Evolutionary conservation across 345 rosid species (phyloP).

Genomic region (Aquilaria sinensis): DNA sequence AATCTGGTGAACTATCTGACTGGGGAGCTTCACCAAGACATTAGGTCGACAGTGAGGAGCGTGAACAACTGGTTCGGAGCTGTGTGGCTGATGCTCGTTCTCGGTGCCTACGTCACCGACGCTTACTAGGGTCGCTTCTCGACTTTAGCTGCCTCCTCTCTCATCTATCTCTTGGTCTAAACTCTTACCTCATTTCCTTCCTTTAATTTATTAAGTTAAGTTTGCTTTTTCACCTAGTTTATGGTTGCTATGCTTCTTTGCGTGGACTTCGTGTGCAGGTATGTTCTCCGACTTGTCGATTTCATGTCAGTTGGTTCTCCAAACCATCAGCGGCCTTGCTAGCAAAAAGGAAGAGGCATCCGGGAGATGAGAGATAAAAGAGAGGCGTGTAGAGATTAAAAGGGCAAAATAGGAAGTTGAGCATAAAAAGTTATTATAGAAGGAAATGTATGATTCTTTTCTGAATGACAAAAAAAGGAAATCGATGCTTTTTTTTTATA

Average conservation of each 20-base stretch:
- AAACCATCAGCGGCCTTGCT: no score
- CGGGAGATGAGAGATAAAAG: no score
- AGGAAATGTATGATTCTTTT: no score
- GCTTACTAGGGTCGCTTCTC: slow-evolving; percentile 84
- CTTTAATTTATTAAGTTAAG: background rate
- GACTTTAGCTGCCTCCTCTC: slow-evolving; percentile 88
- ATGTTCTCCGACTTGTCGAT: no score
- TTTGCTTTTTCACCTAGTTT: slow-evolving; percentile 1
- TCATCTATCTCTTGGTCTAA: slow-evolving; percentile 67
- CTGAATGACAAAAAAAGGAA: no score
- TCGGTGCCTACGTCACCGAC: slow-evolving; percentile 90
- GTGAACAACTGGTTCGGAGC: slow-evolving; percentile 92
- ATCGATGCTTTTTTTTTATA: no score
- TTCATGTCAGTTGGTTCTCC: no score
- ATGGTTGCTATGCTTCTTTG: slow-evolving; percentile 5
- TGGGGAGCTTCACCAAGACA: slow-evolving; percentile 74
- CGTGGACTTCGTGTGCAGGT: no score
- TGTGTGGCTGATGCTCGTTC: slow-evolving; percentile 87
- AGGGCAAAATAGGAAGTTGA: no score
- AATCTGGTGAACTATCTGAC: slow-evolving; percentile 81
- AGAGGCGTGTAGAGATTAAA: no score
- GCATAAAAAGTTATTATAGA: no score
- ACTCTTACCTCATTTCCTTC: background rate
- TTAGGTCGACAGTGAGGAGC: slow-evolving; percentile 75
- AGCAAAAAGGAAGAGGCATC: no score